Conservation (phyloP, 345 rosid genomes). For the Salix caprea region DNA sequence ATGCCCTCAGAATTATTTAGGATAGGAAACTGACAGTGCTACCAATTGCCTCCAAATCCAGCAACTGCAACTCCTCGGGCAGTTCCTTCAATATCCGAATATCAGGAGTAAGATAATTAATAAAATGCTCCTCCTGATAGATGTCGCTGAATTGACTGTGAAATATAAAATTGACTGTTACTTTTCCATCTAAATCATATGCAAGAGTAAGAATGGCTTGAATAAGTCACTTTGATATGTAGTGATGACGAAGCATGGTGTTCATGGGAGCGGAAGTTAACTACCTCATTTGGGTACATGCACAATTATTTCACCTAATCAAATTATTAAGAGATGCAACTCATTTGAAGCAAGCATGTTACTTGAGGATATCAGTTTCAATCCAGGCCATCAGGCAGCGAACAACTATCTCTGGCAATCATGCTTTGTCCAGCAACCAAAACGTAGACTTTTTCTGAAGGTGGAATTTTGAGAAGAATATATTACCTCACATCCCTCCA, state of each 20-base stretch:
- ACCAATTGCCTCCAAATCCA: conserved; percentile 85
- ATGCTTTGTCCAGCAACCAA: background rate
- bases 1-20: background rate
- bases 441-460: background rate
- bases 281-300: background rate
- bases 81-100: conserved; percentile 77
- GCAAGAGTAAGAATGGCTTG: background rate
- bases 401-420: background rate
- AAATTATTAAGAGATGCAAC: background rate
- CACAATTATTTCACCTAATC: background rate
- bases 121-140: conserved; percentile 88
- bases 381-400: background rate
- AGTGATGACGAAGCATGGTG: conserved; percentile 1
- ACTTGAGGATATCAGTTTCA: background rate
- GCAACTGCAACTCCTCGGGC: conserved; percentile 69
- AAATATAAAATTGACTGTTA: conserved; percentile 20
- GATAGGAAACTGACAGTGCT: conserved; percentile 65
- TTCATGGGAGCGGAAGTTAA: background rate
- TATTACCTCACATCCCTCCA: conserved; percentile 89
- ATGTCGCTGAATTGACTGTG: conserved; percentile 83
- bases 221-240: background rate
- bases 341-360: background rate
- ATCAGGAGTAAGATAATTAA: conserved; percentile 71
- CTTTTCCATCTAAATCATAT: conserved; percentile 15
- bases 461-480: background rate